phyloP scores from a whole-genome alignment of 495 filamentous ascomycete genomes.

The Lasiosphaeria ovina region DNA sequence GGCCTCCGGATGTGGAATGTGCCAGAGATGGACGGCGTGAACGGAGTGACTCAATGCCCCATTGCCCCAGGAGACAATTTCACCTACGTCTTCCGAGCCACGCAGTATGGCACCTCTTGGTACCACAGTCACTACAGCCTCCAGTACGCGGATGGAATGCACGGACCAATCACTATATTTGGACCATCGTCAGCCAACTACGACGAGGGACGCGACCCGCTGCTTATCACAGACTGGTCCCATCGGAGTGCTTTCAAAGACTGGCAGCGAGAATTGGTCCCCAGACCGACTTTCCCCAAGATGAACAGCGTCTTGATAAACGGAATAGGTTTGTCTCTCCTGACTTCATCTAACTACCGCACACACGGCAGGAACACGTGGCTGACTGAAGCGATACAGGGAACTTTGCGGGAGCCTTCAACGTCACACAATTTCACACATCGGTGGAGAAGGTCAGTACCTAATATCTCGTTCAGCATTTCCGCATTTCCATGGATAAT shows the following conservation, averaged over 20 bases:
- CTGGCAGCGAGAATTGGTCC: conserved; percentile 25
- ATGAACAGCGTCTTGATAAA: conserved; percentile 49
- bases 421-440: background rate
- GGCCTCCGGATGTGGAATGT: conserved; percentile 29
- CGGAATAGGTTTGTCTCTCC: conserved; percentile 39
- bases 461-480: no score
- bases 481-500: background rate
- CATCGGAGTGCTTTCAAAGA: conserved; percentile 38
- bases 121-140: conserved; percentile 55
- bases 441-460: background rate
- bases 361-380: background rate
- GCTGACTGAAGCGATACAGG: background rate
- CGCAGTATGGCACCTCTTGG: conserved; percentile 52
- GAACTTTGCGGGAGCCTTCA: background rate
- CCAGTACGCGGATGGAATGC: conserved; percentile 44
- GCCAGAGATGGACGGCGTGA: conserved; percentile 47
- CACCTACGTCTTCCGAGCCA: conserved; percentile 51
- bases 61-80: conserved; percentile 39
- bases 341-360: background rate
- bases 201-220: conserved; percentile 39
- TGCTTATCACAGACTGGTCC: conserved; percentile 44
- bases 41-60: conserved; percentile 44
- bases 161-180: conserved; percentile 40
- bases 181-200: conserved; percentile 37
- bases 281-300: conserved; percentile 30